Base-by-base conservation (phyloP, 257 asterid species). In the Marsdenia floribunda region DNA sequence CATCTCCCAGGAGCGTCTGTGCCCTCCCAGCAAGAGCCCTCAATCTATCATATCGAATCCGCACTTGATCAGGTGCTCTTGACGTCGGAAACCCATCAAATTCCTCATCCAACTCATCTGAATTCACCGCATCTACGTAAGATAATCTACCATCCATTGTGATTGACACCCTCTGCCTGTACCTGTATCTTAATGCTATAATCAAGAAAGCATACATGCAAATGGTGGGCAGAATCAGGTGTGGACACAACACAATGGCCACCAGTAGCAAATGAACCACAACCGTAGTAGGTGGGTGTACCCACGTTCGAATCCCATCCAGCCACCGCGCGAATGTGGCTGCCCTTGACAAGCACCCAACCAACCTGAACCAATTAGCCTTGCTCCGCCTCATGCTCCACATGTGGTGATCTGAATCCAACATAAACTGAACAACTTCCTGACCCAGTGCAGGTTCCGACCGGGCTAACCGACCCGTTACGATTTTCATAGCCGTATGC, bases 371-470 rank as follows among this genome's bases (percentile, higher is more conserved):
- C 98, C 98, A 93, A 72, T 93, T 93, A 1, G 97, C 96, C 88
- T 93, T 93, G 85, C 98, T 90, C 7, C 96, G 77, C 70, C 98
- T 86, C 96, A 93, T 87, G 86, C 97, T 93, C 98, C 97, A 93
- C 82, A 90, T 85, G 64, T 91, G 96, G 71, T 82, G 86, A 73
- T 93, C 96, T 2, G 96, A 83, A 64, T 93, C 98, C 78, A 93
- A 70, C 93, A 93, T 90, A 83, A 83, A 93, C 64, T 93, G 97
- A 2, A 93, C 97, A 65, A 93, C 98, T 79, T 91, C 97, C 42
- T 85, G 96, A 11, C 95, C 97, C 69, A 93, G 21, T 3, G 96
- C 89, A 0, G 97, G 98, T 40, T 93, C 97, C 11, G 98, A 91
- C 19, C 98, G 82, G 63, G 96, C 97, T 63, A 93, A 49, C 63